Conservation (phyloP, 306 rosid species). For the Hylodesmum podocarpum region DNA sequence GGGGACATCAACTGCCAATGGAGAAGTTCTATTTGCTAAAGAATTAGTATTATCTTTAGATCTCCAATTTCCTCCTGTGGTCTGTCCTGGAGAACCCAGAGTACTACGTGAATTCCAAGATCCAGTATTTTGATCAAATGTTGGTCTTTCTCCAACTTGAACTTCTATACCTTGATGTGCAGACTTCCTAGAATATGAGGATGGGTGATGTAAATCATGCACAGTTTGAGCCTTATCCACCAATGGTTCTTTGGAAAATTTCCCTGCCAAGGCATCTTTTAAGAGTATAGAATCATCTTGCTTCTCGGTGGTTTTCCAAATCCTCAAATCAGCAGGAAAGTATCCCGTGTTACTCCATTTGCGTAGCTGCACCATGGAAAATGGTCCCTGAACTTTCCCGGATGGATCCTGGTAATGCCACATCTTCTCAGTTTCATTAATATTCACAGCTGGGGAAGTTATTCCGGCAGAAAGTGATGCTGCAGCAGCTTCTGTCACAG, state of each 20-base stretch:
- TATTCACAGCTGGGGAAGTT: conserved; percentile 46
- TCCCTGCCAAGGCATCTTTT: conserved; percentile 78
- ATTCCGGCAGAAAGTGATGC: conserved; percentile 42
- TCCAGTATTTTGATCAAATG: conserved; percentile 42
- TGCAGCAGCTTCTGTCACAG: conserved; percentile 45
- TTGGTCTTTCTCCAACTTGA: conserved; percentile 41
- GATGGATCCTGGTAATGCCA: conserved; percentile 96
- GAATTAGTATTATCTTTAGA: conserved; percentile 46
- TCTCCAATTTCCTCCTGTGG: conserved; percentile 62
- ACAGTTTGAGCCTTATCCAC: conserved; percentile 46
- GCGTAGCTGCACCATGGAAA: conserved; percentile 85
- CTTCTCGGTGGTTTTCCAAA: conserved; percentile 71
- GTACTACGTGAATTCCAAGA: conserved; percentile 39
- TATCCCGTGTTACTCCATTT: conserved; percentile 96
- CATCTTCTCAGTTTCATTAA: conserved; percentile 79
- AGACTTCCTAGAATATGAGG: conserved; percentile 52
- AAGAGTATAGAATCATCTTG: conserved; percentile 72
- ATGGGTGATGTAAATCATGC: conserved; percentile 45
- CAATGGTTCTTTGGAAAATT: conserved; percentile 50
- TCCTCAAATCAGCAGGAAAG: conserved; percentile 80
- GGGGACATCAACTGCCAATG: conserved; percentile 60
- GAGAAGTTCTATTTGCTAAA: conserved; percentile 42
- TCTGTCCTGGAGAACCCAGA: conserved; percentile 42
- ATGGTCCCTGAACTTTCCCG: conserved; percentile 98
- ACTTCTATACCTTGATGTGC: conserved; percentile 58